Conservation (phyloP, 2,329 filamentous ascomycete species). For the Aspergillus phoenicis region DNA sequence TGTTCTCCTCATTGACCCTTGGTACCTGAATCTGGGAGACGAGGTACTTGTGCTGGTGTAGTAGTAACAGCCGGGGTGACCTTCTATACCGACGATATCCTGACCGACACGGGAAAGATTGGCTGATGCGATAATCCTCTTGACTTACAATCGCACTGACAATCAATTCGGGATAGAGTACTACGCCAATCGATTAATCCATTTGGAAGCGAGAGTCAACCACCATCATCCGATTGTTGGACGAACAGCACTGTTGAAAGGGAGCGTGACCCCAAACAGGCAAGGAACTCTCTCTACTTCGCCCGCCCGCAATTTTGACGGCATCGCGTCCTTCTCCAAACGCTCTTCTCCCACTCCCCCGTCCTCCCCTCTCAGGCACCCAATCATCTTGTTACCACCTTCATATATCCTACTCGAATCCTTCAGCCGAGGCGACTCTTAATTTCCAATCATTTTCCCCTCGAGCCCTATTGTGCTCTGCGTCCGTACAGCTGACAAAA, state of each 20-base stretch:
- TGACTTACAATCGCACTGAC: background rate
- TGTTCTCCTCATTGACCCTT: background rate
- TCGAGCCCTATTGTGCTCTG: background rate
- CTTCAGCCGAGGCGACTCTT: background rate
- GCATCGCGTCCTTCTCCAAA: background rate
- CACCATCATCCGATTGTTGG: background rate
- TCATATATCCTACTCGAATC: background rate
- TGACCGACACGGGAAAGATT: background rate
- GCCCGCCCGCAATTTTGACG: conserved; percentile 3
- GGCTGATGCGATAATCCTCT: background rate
- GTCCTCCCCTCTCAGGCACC: background rate
- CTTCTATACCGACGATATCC: background rate
- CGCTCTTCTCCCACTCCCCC: background rate
- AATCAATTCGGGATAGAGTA: background rate
- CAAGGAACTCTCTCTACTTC: background rate
- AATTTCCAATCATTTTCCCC: background rate
- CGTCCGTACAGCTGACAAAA: background rate
- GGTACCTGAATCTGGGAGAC: background rate
- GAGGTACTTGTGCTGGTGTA: background rate
- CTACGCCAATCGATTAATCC: background rate
- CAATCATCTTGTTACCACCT: background rate
- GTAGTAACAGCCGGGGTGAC: too few species aligned
- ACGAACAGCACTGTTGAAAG: background rate
- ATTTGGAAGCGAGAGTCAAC: too few species aligned
- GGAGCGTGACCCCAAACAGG: background rate